phyloP scores from a whole-genome alignment of 2,329 filamentous ascomycete genomes.

The Monosporascus sp. region DNA sequence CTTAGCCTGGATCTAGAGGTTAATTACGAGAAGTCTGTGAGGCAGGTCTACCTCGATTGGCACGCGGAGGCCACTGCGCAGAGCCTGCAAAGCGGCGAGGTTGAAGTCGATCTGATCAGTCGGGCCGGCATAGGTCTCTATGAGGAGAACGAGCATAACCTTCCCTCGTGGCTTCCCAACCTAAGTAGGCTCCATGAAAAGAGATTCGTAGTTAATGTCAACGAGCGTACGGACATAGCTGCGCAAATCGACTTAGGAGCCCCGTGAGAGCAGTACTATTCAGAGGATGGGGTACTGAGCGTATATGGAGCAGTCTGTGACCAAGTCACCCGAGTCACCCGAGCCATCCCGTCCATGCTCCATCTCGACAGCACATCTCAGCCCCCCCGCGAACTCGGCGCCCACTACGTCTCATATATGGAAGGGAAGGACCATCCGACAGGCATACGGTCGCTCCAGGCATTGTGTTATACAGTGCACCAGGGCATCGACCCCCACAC shows the following conservation, averaged over 20 bases:
- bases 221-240: too few relatives aligned
- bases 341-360: too few relatives aligned
- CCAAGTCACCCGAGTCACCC: neutral
- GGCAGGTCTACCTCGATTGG: neutral
- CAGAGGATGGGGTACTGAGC: neutral
- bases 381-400: neutral
- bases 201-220: neutral
- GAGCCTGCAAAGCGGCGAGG: neutral
- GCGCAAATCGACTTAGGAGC: neutral
- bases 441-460: neutral
- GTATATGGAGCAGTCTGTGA: neutral
- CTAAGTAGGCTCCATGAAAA: neutral
- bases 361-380: accelerated
- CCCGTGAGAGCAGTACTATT: neutral
- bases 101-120: neutral
- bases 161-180: neutral
- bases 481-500: neutral
- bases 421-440: neutral
- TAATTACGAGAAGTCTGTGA: neutral
- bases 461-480: neutral
- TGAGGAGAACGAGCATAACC: neutral
- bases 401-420: neutral
- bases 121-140: neutral
- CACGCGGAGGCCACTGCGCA: neutral
- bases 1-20: neutral